Conservation (phyloP, 2,329 filamentous ascomycete genomes). For the Pestalotiopsis sp. region DNA sequence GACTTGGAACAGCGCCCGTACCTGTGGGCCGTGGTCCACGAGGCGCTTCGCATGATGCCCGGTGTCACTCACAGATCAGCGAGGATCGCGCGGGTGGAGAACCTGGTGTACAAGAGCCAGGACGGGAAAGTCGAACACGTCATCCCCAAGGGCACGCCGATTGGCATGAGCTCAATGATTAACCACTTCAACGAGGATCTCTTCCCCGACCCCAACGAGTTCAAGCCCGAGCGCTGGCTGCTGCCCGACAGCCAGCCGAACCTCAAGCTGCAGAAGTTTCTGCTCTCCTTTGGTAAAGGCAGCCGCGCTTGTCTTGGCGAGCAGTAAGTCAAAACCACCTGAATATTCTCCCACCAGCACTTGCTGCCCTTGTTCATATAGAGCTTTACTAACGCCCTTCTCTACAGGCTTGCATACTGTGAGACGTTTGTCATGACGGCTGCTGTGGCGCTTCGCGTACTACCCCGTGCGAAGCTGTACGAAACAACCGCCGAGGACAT, state of each 20-base stretch:
- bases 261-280: slow-evolving; percentile 17
- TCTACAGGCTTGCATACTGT: slow-evolving; percentile 25
- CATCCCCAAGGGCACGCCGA: slow-evolving; percentile 22
- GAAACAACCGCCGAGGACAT: slow-evolving; percentile 25
- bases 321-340: slow-evolving; percentile 22
- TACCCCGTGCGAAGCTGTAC: slow-evolving; percentile 27
- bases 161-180: slow-evolving; percentile 22
- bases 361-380: neutral
- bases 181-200: slow-evolving; percentile 22
- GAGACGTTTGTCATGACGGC: slow-evolving; percentile 26
- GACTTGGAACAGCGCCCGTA: slow-evolving; percentile 25
- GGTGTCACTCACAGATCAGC: slow-evolving; percentile 18
- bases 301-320: slow-evolving; percentile 26
- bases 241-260: slow-evolving; percentile 4
- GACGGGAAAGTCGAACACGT: slow-evolving; percentile 17
- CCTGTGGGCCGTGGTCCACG: slow-evolving; percentile 22
- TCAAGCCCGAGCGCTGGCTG: slow-evolving; percentile 27
- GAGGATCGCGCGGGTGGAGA: slow-evolving; percentile 20
- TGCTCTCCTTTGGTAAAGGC: slow-evolving; percentile 24
- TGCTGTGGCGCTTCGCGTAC: slow-evolving; percentile 23
- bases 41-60: slow-evolving; percentile 23
- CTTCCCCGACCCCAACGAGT: slow-evolving; percentile 23
- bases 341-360: neutral
- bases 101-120: slow-evolving; percentile 19
- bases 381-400: neutral